Conservation (phyloP, 1,284 basidiomycete species). For the Boletus calvinii region DNA sequence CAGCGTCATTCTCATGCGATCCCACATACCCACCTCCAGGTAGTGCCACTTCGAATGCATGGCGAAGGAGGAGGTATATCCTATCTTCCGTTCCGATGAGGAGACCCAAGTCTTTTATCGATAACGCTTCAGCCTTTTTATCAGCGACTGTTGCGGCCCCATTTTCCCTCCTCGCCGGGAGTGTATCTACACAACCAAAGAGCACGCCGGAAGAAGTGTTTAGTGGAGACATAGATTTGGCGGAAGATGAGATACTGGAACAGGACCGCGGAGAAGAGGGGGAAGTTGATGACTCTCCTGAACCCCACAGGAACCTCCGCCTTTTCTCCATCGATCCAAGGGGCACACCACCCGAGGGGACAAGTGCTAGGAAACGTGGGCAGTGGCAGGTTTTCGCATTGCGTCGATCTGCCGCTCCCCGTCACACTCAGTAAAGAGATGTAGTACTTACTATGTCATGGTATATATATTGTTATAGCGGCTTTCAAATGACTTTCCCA, state of each 20-base stretch:
- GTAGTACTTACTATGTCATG: background rate
- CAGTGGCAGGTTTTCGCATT: constrained; percentile 31
- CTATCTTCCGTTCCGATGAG: constrained; percentile 63
- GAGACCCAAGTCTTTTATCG: constrained; percentile 63
- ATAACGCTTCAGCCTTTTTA: constrained; percentile 65
- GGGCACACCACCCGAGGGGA: constrained; percentile 16
- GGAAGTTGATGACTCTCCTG: constrained; percentile 70
- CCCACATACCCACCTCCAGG: constrained; percentile 54
- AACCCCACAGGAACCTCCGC: constrained; percentile 43
- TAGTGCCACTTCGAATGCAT: constrained; percentile 38
- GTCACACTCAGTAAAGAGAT: constrained; percentile 16
- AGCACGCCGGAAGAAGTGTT: constrained; percentile 64
- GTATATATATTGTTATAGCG: background rate
- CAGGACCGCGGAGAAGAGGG: constrained; percentile 73
- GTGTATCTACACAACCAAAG: constrained; percentile 30
- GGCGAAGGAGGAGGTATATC: constrained; percentile 61
- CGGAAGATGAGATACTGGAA: constrained; percentile 73
- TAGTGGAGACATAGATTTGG: constrained; percentile 63
- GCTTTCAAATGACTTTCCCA: background rate
- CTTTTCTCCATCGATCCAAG: constrained; percentile 36
- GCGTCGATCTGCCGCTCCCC: constrained; percentile 28
- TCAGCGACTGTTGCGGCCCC: constrained; percentile 52
- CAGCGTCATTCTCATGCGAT: constrained; percentile 57
- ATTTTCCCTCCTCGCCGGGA: constrained; percentile 48
- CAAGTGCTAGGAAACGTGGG: constrained; percentile 29